Conservation (phyloP, 345 rosid genomes). For the Brassica cretica region DNA sequence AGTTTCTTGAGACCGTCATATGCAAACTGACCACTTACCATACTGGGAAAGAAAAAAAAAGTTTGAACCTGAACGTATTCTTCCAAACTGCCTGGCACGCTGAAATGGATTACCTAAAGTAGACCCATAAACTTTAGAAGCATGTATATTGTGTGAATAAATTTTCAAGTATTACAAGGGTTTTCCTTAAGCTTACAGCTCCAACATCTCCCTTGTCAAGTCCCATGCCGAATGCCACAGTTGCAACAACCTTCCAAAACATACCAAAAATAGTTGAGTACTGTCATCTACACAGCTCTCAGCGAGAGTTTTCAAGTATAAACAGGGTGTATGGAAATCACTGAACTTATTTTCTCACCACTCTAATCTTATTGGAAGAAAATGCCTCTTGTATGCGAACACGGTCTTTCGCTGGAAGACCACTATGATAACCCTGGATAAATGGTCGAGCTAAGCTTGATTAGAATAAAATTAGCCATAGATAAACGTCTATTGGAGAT, state of each 20-base stretch:
- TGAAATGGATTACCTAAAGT: conserved; percentile 85
- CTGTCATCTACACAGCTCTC: conserved; percentile 15
- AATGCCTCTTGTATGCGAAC: conserved; percentile 75
- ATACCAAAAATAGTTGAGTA: conserved; percentile 21
- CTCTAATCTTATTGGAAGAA: conserved; percentile 90
- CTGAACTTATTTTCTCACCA: conserved; percentile 54
- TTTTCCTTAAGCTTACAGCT: conserved; percentile 70
- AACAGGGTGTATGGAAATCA: conserved; percentile 17
- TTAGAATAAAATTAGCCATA: conserved; percentile 32
- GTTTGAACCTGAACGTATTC: conserved; percentile 90
- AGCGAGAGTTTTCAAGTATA: conserved; percentile 6
- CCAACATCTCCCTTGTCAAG: conserved; percentile 93
- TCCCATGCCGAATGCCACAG: conserved; percentile 99
- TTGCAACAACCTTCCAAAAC: conserved; percentile 86
- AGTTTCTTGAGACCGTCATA: conserved; percentile 28
- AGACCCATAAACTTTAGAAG: conserved; percentile 28
- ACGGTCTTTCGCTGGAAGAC: conserved; percentile 76
- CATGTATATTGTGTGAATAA: conserved; percentile 23
- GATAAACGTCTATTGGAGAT: conserved; percentile 14
- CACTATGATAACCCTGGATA: conserved; percentile 88
- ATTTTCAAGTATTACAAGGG: conserved; percentile 22
- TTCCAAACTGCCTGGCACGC: conserved; percentile 97
- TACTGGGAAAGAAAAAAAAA: conserved; percentile 2
- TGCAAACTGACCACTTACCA: conserved; percentile 21
- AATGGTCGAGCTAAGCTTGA: conserved; percentile 30